A percentile compares a stretch with the other conserved stretches of the same genome.
These are phyloP conservation scores for Eucalyptus urophylla DNA, from an alignment of 345 rosid species.

Conservation along the genomic window DNA sequence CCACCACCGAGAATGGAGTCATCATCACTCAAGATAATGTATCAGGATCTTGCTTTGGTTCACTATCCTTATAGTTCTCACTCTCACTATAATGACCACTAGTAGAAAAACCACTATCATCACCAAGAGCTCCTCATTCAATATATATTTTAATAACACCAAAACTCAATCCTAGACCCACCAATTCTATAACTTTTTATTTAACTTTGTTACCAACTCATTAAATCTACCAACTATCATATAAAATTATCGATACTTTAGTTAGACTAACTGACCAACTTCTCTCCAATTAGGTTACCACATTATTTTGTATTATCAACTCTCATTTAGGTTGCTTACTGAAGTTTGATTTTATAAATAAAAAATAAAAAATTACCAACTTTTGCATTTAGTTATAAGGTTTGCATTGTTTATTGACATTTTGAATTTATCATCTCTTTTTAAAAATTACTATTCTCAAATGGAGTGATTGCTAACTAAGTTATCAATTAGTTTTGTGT, in stretches of 20 bases:
- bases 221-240: neutral
- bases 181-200: neutral
- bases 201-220: neutral
- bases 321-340: neutral
- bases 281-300: neutral
- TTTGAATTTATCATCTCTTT: too few species aligned
- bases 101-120: neutral
- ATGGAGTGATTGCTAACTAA: neutral
- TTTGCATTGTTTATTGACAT: too few species aligned
- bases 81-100: neutral
- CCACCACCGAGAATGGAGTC: rapidly evolving
- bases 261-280: neutral
- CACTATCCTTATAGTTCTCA: neutral
- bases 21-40: neutral
- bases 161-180: neutral
- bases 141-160: neutral
- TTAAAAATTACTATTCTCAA: too few species aligned
- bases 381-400: too few species aligned
- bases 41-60: neutral
- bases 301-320: neutral
- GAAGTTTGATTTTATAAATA: neutral
- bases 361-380: neutral
- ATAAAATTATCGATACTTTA: too few species aligned
- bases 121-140: neutral
- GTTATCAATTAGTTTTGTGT: neutral